Conservation (phyloP, 805 yeast species). For the Nakazawaea ishiwadae region DNA sequence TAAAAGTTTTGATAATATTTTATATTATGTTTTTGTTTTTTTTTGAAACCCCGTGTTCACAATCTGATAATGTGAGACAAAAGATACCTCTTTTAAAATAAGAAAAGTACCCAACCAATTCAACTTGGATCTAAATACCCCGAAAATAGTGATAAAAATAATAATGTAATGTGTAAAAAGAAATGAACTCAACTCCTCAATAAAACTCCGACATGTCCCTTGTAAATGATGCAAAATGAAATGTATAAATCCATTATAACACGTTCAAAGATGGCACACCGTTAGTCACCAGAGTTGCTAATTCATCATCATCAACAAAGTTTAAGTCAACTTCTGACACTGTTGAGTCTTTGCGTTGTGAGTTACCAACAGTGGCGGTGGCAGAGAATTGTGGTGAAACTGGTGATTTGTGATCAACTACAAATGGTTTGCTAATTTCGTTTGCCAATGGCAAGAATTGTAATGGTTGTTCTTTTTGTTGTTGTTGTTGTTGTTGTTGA, state of each 20-base stretch:
- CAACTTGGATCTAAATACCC: too few relatives aligned
- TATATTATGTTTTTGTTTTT: too few relatives aligned
- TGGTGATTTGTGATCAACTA: constrained; percentile 62
- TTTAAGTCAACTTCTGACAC: constrained; percentile 10
- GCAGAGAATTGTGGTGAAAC: constrained; percentile 29
- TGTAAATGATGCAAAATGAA: not conserved
- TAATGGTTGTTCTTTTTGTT: constrained; percentile 12
- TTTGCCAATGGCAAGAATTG: constrained; percentile 52
- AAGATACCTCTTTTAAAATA: too few relatives aligned
- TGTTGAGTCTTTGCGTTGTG: constrained; percentile 2
- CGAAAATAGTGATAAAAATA: too few relatives aligned
- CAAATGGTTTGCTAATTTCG: constrained; percentile 56
- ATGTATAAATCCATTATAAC: not conserved
- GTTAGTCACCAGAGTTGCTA: constrained; percentile 30
- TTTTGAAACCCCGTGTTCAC: too few relatives aligned
- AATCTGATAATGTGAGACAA: too few relatives aligned
- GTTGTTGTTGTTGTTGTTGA: not conserved
- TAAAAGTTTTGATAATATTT: too few relatives aligned
- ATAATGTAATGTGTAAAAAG: too few relatives aligned
- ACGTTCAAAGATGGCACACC: constrained; percentile 21
- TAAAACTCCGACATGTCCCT: not conserved
- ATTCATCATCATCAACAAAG: constrained; percentile 15
- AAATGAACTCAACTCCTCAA: too few relatives aligned
- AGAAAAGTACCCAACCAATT: too few relatives aligned
- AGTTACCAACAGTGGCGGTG: not conserved